phyloP scores from a whole-genome alignment of 129 eudicot species.

The Scalesia atractyloides region DNA sequence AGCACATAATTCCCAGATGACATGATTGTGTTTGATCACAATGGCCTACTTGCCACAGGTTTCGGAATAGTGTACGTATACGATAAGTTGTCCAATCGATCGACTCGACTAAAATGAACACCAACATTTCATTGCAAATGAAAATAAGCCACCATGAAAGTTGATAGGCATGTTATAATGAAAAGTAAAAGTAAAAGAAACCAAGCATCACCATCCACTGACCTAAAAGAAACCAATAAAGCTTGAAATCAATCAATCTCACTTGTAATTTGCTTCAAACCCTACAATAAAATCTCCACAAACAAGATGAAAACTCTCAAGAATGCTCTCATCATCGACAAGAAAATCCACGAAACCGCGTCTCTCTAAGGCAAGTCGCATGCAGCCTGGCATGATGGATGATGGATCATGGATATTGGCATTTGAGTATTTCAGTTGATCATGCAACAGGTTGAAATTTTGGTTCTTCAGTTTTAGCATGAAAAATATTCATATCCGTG shows the following conservation, averaged over 20 bases:
- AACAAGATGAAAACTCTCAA: background rate
- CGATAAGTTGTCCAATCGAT: conserved; percentile 12
- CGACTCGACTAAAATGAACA: background rate
- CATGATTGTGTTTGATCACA: conserved; percentile 13
- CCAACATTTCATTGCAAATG: conserved; percentile 29
- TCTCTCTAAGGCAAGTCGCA: background rate
- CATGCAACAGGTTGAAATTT: background rate
- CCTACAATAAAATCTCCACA: background rate
- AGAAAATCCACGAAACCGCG: background rate
- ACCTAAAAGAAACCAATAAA: background rate
- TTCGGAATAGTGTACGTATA: background rate
- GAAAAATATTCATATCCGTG: background rate
- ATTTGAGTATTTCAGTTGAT: background rate
- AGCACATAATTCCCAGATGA: conserved; percentile 1
- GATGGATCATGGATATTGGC: background rate
- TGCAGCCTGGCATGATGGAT: background rate
- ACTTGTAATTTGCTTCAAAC: background rate
- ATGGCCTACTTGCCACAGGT: background rate
- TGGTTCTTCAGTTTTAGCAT: background rate
- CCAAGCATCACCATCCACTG: conserved; percentile 19
- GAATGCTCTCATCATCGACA: background rate
- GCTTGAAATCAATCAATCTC: background rate
- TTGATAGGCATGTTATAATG: conserved; percentile 27
- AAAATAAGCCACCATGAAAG: conserved; percentile 34
- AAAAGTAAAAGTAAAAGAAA: conserved; percentile 40